phyloP scores from a whole-genome alignment of 2,329 filamentous ascomycete genomes.

The Talaromyces sp. region DNA sequence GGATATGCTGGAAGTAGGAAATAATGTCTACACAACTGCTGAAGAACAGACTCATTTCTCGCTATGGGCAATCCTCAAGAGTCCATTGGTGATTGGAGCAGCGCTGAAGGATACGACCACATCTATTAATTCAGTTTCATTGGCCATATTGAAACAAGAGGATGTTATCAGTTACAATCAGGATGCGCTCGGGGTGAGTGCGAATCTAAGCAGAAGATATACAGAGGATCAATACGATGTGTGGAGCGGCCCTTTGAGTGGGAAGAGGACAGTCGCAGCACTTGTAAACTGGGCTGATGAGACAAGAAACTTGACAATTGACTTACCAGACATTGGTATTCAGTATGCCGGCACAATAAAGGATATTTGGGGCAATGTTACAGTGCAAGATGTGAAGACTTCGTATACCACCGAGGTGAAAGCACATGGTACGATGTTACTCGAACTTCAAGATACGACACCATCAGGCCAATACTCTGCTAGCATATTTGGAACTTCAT shows the following conservation, averaged over 20 bases:
- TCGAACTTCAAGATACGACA: constrained; percentile 29
- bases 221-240: constrained; percentile 52
- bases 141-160: constrained; percentile 48
- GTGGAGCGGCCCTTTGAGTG: constrained; percentile 50
- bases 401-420: constrained; percentile 26
- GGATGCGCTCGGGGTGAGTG: constrained; percentile 52
- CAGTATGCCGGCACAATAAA: constrained; percentile 33
- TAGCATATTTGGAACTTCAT: constrained; percentile 19
- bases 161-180: constrained; percentile 59
- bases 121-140: constrained; percentile 39
- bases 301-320: constrained; percentile 42
- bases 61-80: constrained; percentile 54
- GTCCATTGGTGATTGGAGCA: constrained; percentile 49
- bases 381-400: constrained; percentile 23
- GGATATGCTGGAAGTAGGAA: constrained; percentile 54
- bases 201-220: constrained; percentile 49
- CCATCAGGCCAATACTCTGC: constrained; percentile 24
- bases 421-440: constrained; percentile 31
- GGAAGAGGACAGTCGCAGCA: constrained; percentile 43
- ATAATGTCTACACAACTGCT: constrained; percentile 43
- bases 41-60: constrained; percentile 55
- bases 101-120: constrained; percentile 36
- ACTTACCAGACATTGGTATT: constrained; percentile 44
- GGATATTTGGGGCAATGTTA: constrained; percentile 30
- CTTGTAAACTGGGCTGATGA: constrained; percentile 52